These are phyloP conservation scores for Penicillium glabrum DNA, from an alignment of 2,329 filamentous ascomycete genomes.

Conservation along the genomic window DNA sequence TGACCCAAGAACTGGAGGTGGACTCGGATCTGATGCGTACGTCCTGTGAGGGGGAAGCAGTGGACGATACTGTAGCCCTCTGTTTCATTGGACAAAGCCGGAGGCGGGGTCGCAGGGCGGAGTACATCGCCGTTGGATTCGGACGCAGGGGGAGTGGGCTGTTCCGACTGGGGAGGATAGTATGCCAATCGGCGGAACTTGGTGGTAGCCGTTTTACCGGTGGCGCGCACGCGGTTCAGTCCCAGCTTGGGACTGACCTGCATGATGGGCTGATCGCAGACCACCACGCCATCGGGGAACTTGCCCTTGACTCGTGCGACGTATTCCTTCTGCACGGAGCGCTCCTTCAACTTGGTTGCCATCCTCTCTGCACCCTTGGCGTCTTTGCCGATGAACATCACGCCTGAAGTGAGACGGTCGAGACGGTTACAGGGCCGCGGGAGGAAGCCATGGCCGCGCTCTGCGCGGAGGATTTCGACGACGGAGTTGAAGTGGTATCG, in stretches of 20 bases:
- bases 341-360: constrained; percentile 70
- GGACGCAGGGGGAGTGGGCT: not conserved
- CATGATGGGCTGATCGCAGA: constrained; percentile 91
- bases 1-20: constrained; percentile 93
- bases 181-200: constrained; percentile 93
- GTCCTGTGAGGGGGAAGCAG: constrained; percentile 87
- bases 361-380: constrained; percentile 75
- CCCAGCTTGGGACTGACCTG: constrained; percentile 94
- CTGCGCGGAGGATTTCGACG: constrained; percentile 85
- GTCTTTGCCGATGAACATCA: constrained; percentile 97
- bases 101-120: constrained; percentile 33
- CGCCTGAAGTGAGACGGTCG: constrained; percentile 87
- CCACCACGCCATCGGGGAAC: constrained; percentile 86
- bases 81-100: constrained; percentile 42
- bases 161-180: constrained; percentile 58
- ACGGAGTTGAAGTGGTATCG: constrained; percentile 96
- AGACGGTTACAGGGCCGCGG: constrained; percentile 84
- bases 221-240: constrained; percentile 89
- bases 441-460: constrained; percentile 60
- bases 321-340: constrained; percentile 93
- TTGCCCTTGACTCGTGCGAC: constrained; percentile 85
- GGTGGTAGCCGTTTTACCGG: constrained; percentile 84
- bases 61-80: constrained; percentile 92
- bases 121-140: constrained; percentile 7
- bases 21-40: constrained; percentile 92